These are phyloP conservation scores for Tulasnella sp. DNA, from an alignment of 768 basidiomycete species.

Conservation along the genomic window DNA sequence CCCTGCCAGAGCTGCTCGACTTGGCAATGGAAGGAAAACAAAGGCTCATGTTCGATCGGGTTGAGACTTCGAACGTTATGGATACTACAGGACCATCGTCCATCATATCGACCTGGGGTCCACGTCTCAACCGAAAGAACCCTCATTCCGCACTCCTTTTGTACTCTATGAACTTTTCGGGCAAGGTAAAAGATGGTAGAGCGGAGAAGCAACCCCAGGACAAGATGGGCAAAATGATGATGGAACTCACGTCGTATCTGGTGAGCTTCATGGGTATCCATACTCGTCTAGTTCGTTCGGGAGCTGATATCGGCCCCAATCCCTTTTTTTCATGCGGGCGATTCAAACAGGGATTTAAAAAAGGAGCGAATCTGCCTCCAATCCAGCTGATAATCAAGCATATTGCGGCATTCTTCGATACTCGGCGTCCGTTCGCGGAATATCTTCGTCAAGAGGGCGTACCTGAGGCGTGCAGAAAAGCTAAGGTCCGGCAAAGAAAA, in stretches of 20 bases:
- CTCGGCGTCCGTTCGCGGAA: not conserved
- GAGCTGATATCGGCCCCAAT: not conserved
- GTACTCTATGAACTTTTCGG: conserved; percentile 56
- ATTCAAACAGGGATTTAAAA: not conserved
- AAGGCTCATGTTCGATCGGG: conserved; percentile 50
- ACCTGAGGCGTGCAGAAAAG: not conserved
- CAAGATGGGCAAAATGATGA: not conserved
- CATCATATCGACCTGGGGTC: conserved; percentile 48
- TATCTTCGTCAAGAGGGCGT: not conserved
- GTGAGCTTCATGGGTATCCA: not conserved
- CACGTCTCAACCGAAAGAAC: conserved; percentile 45
- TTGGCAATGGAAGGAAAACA: not conserved
- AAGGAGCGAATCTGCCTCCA: not conserved
- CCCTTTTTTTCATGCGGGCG: not conserved
- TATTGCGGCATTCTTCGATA: conserved; percentile 16
- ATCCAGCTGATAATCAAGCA: not conserved
- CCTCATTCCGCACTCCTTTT: conserved; percentile 46
- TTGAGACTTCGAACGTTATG: conserved; percentile 56
- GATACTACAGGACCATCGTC: conserved; percentile 48
- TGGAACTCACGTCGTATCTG: not conserved
- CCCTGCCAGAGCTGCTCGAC: conserved; percentile 48
- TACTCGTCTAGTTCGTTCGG: not conserved
- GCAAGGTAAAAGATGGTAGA: not conserved
- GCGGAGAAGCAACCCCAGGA: not conserved
- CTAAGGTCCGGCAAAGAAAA: not conserved